Base-by-base conservation (phyloP, 2,329 filamentous ascomycete species). In the Bipolaris cookei region DNA sequence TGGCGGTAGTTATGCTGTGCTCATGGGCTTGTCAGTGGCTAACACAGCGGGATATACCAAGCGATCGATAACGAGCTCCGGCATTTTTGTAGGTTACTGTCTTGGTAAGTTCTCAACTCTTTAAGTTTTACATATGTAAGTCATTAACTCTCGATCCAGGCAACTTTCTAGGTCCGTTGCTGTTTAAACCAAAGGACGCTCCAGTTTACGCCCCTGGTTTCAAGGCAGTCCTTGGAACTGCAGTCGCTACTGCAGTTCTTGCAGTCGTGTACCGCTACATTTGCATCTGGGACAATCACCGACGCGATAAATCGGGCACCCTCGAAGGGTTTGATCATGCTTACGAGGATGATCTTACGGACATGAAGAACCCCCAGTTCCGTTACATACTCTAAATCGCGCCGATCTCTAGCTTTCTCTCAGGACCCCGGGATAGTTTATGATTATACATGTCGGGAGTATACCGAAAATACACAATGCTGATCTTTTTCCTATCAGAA, bases 11-110 rank as follows among this genome's bases (percentile, higher is more conserved):
- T 85, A 84, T 57, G 81, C 79, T 1, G 79, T 84, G 5, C 65
- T 83, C 0, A 82, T 85, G 76, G 80, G 80, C 0, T 65, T 83
- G 5, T 76, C 79, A 43, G 77, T 81, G 39, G 81, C 81, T 23
- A 83, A 84, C 58, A 83, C 79, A 10, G 80, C 82, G 0, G 82
- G 82, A 1, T 83, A 84, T 50, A 83, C 82, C 0, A 84, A 84
- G 67, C 72, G 80, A 1, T 78, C 79, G 1, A 71, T 83, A 1
- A 78, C 78, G 1, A 81, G 80, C 0, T 81, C 80, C 2, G 81
- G 81, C 0, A 72, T 83, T 5, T 84, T 81, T 48, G 78, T 83
- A 18, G 82, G 81, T 1, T 84, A 83, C 61, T 84, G 82, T 61
- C 69, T 83, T 7, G 81, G 79, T 79, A 57, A 54, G 47, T n/a